Base-by-base conservation (phyloP, 768 basidiomycete species). In the Gautieria morchelliformis region DNA sequence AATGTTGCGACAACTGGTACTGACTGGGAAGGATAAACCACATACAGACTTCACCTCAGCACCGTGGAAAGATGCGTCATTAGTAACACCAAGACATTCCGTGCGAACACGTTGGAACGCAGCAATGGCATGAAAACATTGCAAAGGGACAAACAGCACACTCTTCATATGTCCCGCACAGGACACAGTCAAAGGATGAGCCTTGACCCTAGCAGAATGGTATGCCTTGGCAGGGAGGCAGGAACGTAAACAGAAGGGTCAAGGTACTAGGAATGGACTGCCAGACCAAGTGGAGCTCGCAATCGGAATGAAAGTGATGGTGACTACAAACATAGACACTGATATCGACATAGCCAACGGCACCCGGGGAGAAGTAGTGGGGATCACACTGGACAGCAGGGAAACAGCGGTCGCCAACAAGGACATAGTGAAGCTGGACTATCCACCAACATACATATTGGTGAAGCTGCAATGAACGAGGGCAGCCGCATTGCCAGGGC, bases 271-370 rank as follows among this genome's bases (percentile, higher is more conserved):
- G 63, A 60, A 19, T 59, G 53, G 47, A 1, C 56, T 73, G 17
- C 22, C 47, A 2, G 59, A 64, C 9, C n/a, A 10, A 0, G 58
- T 72, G 1, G 64, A 70, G 44, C 24, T 75, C 0, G 69, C 69
- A 0, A 58, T 71, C 0, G 74, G 74, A 0, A 72, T 72, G 70
- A 60, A 67, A 45, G 72, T 66, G 0, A 74, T 78, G 72, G n/a
- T n/a, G n/a, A n/a, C n/a, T 2, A 14, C 61, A 0, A 77, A 76
- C 45, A 58, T 75, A 0, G 64, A 67, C 3, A 73, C 74, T 3
- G 71, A 75, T 20, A 61, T 64, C 0, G 71, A 75, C 52, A 51
- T 76, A 1, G 70, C 74, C 0, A 78, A 77, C 46, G 73, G 76
- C 0, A 67, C 72, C 0, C 39, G 70, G n/a, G 75, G 75, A 0